Percentiles rank a stretch among this genome's conserved stretches.
Evolutionary conservation across 768 basidiomycete species (phyloP).

Genomic region (Pleurotus djamor): DNA sequence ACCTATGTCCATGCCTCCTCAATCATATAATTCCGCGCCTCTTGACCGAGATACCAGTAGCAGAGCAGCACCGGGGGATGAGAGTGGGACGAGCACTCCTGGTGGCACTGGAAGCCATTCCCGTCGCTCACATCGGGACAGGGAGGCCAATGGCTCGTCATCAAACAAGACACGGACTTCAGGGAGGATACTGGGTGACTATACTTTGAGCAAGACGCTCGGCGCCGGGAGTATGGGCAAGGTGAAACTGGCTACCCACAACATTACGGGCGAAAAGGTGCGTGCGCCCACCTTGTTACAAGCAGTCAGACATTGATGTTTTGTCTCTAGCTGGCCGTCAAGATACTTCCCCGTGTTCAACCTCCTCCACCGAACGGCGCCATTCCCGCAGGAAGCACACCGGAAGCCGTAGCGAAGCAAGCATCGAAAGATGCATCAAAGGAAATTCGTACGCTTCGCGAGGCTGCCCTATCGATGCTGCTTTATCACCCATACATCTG

Average conservation of each 20-base stretch:
- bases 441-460: slow-evolving; percentile 93
- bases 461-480: slow-evolving; percentile 92
- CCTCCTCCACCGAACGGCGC: slow-evolving; percentile 51
- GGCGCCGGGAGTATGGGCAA: slow-evolving; percentile 99
- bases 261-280: slow-evolving; percentile 90
- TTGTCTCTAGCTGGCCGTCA: slow-evolving; percentile 82
- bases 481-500: slow-evolving; percentile 99
- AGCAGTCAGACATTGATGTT: not conserved
- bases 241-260: slow-evolving; percentile 94
- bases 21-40: slow-evolving; percentile 31
- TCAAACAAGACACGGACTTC: slow-evolving; percentile 31
- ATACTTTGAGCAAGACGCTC: slow-evolving; percentile 93
- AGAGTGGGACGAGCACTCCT: slow-evolving; percentile 3
- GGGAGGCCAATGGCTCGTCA: slow-evolving; percentile 8
- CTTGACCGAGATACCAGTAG: slow-evolving; percentile 6
- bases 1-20: slow-evolving; percentile 77
- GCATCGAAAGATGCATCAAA: slow-evolving; percentile 90
- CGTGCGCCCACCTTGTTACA: slow-evolving; percentile 17
- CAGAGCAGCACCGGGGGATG: not conserved
- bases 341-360: slow-evolving; percentile 89
- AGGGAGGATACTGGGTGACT: slow-evolving; percentile 83
- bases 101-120: not conserved
- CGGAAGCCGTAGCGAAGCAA: slow-evolving; percentile 65
- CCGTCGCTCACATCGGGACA: slow-evolving; percentile 1
- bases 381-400: slow-evolving; percentile 32